Base-by-base conservation (phyloP, 371 early-diverging fungal genomes). In the Saksenaea vasiformis region DNA sequence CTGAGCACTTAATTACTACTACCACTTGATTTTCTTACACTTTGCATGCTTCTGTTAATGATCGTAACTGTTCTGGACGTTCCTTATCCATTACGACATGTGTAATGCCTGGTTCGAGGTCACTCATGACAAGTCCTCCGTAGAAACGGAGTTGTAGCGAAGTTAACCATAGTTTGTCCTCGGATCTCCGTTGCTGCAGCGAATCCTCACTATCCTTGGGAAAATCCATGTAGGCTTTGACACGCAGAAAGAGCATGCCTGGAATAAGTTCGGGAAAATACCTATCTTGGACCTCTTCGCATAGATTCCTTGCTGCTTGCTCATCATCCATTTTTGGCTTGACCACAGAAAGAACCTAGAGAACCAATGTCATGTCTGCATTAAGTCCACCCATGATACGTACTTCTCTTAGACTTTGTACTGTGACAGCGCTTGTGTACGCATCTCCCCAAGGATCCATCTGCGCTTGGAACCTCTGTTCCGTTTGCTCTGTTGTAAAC, bases 391-490 rank as follows among this genome's bases (percentile, higher is more conserved):
- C 14, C 26, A 31, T 5, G 8, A 3, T 0, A 62, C 61, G 22
- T 71, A 89, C 89, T 76, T 89, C 85, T 59, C 79, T 71, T 31
- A 90, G 64, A 8, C 68, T 67, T 28, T 78, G 76, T 13, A 69
- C 69, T n/a, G 78, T 82, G 1, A 86, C 65, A 36, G 81, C 80
- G 27, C 87, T 84, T 0, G 76, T 82, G 65, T 85, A 93, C 19
- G 80, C 79, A 62, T 92, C 93, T 0, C 91, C 88, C 62, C 73
- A 92, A 19, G 61, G 43, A 75, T 93, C 93, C 68, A 89, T 86
- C 22, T 69, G 74, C 54, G 67, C 60, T 14, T 75, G 62, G 37
- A 91, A 85, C 22, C 66, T 57, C 1, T 64, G 57, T 24, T 68
- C 58, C 0, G 88, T 90, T 11, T 64, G 57, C 5, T 76, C 65